Percentiles rank a stretch among this genome's conserved stretches.
phyloP scores from a whole-genome alignment of 345 rosid genomes.

The Linum tenue region DNA sequence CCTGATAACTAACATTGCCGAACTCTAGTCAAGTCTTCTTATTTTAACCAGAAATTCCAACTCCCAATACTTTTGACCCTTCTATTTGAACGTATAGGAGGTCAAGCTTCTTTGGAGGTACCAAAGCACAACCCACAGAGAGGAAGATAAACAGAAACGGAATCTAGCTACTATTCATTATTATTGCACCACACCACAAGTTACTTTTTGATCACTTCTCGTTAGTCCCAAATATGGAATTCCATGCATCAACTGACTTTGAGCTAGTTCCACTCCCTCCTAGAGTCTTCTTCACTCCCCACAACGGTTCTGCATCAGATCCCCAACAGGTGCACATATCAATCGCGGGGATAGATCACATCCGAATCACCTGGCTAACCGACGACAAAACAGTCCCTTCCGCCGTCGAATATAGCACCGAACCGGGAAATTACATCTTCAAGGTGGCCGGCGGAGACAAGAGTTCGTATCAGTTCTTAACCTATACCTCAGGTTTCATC shows the following conservation, averaged over 20 bases:
- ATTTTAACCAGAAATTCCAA: no score
- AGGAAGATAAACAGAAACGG: no score
- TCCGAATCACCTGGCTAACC: slow-evolving; percentile 67
- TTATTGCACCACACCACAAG: no score
- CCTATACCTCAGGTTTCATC: slow-evolving; percentile 59
- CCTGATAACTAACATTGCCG: neutral
- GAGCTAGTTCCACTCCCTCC: neutral
- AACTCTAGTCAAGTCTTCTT: neutral
- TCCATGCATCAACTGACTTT: neutral
- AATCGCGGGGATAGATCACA: slow-evolving; percentile 48
- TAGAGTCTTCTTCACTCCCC: slow-evolving; percentile 28
- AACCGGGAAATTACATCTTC: slow-evolving; percentile 38
- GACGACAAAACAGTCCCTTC: slow-evolving; percentile 44
- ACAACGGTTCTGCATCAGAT: slow-evolving; percentile 45
- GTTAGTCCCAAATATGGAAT: neutral
- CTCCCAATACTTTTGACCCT: neutral
- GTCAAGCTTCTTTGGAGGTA: no score
- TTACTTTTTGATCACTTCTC: neutral
- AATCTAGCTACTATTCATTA: no score
- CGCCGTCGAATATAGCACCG: slow-evolving; percentile 53
- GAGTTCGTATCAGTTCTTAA: slow-evolving; percentile 55
- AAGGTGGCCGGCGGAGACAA: slow-evolving; percentile 39
- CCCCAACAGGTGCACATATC: slow-evolving; percentile 95
- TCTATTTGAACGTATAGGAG: neutral
- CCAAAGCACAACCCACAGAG: no score